These are phyloP conservation scores for Debaryomycetaceae sp. DNA, from an alignment of 1,139 yeast species.

Conservation along the genomic window DNA sequence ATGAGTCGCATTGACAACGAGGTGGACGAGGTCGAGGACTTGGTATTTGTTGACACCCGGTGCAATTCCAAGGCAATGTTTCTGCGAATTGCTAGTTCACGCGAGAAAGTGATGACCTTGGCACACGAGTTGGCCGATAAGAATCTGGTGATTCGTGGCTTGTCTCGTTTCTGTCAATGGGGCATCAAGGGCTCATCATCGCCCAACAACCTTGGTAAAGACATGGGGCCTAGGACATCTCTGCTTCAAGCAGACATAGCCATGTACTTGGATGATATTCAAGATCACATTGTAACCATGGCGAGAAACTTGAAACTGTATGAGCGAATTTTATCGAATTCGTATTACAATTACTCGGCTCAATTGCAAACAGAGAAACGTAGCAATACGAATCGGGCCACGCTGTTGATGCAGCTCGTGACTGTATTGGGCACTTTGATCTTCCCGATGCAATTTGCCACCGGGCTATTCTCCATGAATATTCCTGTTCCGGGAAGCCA, in stretches of 20 bases:
- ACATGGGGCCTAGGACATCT: not conserved
- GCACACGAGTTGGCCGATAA: slow-evolving; percentile 86
- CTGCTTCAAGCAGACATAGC: slow-evolving; percentile 8
- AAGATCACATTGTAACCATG: slow-evolving; percentile 18
- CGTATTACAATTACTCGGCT: slow-evolving; percentile 16
- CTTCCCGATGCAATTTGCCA: slow-evolving; percentile 13
- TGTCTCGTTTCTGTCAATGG: slow-evolving; percentile 81
- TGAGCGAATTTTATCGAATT: slow-evolving; percentile 14
- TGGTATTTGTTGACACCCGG: slow-evolving; percentile 31
- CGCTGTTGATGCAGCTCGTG: slow-evolving; percentile 13
- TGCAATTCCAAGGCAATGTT: slow-evolving; percentile 62
- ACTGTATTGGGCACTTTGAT: slow-evolving; percentile 15
- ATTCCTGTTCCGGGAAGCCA: slow-evolving; percentile 11
- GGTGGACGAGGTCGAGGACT: slow-evolving; percentile 86
- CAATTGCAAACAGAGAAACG: slow-evolving; percentile 16
- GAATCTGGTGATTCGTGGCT: slow-evolving; percentile 95
- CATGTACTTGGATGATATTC: slow-evolving; percentile 11
- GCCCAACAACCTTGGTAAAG: not conserved
- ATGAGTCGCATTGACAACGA: slow-evolving; percentile 80
- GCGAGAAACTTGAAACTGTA: slow-evolving; percentile 14
- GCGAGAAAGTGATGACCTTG: slow-evolving; percentile 85
- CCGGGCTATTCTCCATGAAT: slow-evolving; percentile 18
- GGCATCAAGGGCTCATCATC: not conserved
- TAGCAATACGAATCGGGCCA: slow-evolving; percentile 11
- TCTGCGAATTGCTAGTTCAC: slow-evolving; percentile 77